Evolutionary conservation across 129 eudicot species (phyloP).

Genomic region (Chrysanthemum seticuspe): DNA sequence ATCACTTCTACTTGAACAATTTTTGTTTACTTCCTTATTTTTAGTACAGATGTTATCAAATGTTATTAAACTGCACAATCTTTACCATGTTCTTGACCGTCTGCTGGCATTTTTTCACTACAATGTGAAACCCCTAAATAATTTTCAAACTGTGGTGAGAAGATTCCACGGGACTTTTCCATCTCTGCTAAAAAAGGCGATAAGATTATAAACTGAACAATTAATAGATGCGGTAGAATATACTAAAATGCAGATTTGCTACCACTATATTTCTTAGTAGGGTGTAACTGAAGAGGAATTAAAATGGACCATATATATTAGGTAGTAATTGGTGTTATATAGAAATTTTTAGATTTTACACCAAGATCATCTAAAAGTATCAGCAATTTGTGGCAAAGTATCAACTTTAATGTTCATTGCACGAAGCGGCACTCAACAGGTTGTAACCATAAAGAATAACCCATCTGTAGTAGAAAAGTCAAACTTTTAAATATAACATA

Average conservation of each 20-base stretch:
- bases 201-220: too few species aligned
- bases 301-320: too few species aligned
- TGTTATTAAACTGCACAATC: conserved; percentile 21
- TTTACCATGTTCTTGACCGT: conserved; percentile 20
- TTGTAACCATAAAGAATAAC: too few species aligned
- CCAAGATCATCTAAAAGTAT: too few species aligned
- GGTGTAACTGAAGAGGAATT: too few species aligned
- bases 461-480: too few species aligned
- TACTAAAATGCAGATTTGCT: not conserved
- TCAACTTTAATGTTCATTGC: too few species aligned
- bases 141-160: conserved; percentile 52
- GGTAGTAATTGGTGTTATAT: too few species aligned
- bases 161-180: conserved; percentile 37
- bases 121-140: conserved; percentile 23
- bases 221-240: not conserved
- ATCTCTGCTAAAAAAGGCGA: conserved; percentile 32
- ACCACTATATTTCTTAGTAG: not conserved
- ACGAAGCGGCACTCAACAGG: too few species aligned
- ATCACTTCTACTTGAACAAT: conserved; percentile 14
- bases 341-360: too few species aligned
- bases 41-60: conserved; percentile 23
- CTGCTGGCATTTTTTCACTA: conserved; percentile 14
- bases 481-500: conserved; percentile 20
- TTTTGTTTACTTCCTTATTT: conserved; percentile 15
- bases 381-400: too few species aligned